Base-by-base conservation (phyloP, 768 basidiomycete species). In the Lactifluus hygrophoroides region DNA sequence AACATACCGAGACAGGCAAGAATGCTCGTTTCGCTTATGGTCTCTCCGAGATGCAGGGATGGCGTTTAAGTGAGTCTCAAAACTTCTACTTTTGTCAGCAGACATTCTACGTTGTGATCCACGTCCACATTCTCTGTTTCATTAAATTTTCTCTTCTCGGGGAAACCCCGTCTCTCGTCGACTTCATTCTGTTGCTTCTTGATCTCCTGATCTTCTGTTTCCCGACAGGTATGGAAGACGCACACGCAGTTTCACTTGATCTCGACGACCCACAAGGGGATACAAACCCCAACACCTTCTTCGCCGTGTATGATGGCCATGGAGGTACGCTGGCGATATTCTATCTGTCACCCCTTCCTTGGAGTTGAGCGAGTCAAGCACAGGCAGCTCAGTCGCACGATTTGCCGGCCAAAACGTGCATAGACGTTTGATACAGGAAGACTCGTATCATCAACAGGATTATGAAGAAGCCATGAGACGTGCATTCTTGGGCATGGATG, bases 291-390 rank as follows among this genome's bases (percentile, higher is more conserved):
- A 88, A 86, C 69, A 80, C 90, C 0, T 94, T 97, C 75, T 96
- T 98, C 66, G 95, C 89, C 28, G 94, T 99, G 1, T 98, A 96
- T 68, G 96, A 99, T 73, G 96, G 96, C 30, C 96, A 99, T 69
- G 96, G 96, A 60, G 96, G 95, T 92, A 67, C 64, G 81, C 71
- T 54, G 23, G 47, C 28, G 43, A 32, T 50, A 49, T 51, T 32
- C 30, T 14, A 21, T 5, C 27, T 28, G 17, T 64, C 67, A 13
- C 50, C 38, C 4, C 28, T 56, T 43, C 54, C 58, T 62, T 49
- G 10, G 27, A 42, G 27, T 35, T 53, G 7, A 57, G 47, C 37
- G 19, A 40, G 5, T 52, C 19, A 37, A 19, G 2, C 25, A 3
- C 65, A 95, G 93, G 93, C 38, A 79, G 84, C 28, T 80, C 85